Percentiles rank a stretch among this genome's conserved stretches.
These are phyloP conservation scores for Epichloe uncinata DNA, from an alignment of 2,329 filamentous ascomycete species.

Conservation along the genomic window DNA sequence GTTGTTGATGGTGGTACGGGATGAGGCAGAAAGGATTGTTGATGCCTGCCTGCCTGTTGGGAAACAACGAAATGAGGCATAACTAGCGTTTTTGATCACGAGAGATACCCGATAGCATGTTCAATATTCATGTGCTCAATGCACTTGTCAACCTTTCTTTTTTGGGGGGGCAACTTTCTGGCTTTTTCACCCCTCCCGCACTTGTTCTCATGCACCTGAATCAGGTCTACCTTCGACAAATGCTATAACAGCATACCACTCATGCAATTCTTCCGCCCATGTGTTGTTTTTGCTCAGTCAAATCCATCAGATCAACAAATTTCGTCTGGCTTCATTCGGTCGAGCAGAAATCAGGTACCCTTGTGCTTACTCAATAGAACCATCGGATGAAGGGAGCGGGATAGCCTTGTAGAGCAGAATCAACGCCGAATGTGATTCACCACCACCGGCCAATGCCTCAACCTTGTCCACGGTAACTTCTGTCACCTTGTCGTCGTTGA, in stretches of 20 bases:
- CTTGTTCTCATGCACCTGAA: too few species aligned
- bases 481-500: conserved; percentile 94
- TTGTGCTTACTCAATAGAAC: conserved; percentile 14
- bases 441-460: conserved; percentile 76
- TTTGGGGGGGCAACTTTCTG: too few species aligned
- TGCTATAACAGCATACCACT: too few species aligned
- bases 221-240: too few species aligned
- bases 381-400: conserved; percentile 48
- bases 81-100: conserved; percentile 4
- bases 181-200: too few species aligned
- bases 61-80: not conserved
- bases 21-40: not conserved
- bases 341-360: not conserved
- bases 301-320: not conserved
- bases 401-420: conserved; percentile 70
- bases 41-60: not conserved
- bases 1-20: not conserved
- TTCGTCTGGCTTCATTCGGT: not conserved
- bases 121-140: not conserved
- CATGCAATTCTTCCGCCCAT: not conserved
- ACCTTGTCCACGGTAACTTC: conserved; percentile 90
- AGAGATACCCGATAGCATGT: conserved; percentile 3
- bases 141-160: not conserved
- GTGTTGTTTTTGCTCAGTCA: not conserved
- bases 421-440: conserved; percentile 71